Percentiles rank a stretch among this genome's conserved stretches.
Evolutionary conservation across 805 yeast species (phyloP).

Genomic region (Lipomyces mesembrius): DNA sequence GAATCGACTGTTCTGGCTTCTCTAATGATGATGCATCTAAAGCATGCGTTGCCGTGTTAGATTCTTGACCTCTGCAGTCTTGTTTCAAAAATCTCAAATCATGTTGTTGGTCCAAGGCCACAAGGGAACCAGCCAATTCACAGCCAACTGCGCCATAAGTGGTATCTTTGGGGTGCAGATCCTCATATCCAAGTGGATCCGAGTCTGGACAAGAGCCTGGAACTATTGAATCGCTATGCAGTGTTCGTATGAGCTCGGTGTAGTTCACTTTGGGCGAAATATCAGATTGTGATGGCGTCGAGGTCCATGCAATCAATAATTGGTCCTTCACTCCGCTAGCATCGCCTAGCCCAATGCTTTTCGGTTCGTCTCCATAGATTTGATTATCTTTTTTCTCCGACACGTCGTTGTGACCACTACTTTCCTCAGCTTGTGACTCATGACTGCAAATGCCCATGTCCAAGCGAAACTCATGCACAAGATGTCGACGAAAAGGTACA

Average conservation of each 20-base stretch:
- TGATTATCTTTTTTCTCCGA: not conserved
- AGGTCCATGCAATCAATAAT: not conserved
- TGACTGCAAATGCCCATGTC: not conserved
- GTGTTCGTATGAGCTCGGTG: not conserved
- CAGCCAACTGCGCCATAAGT: not conserved
- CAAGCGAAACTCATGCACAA: not conserved
- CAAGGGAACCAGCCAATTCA: not conserved
- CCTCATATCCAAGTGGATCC: not conserved
- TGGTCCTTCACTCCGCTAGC: not conserved
- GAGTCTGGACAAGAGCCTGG: constrained; percentile 2
- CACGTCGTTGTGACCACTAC: not conserved
- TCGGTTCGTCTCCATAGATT: not conserved
- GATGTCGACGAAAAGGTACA: not conserved
- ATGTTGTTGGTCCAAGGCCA: not conserved
- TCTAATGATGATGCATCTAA: not conserved
- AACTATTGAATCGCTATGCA: not conserved
- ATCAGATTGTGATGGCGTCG: not conserved
- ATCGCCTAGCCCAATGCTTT: not conserved
- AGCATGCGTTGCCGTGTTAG: not conserved
- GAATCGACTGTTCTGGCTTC: not conserved
- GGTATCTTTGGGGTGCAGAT: not conserved
- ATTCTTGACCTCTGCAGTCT: not conserved
- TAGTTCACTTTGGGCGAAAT: not conserved
- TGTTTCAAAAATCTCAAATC: not conserved
- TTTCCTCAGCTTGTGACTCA: not conserved